phyloP scores from a whole-genome alignment of 441 rosid genomes.

The Daphne laureola region DNA sequence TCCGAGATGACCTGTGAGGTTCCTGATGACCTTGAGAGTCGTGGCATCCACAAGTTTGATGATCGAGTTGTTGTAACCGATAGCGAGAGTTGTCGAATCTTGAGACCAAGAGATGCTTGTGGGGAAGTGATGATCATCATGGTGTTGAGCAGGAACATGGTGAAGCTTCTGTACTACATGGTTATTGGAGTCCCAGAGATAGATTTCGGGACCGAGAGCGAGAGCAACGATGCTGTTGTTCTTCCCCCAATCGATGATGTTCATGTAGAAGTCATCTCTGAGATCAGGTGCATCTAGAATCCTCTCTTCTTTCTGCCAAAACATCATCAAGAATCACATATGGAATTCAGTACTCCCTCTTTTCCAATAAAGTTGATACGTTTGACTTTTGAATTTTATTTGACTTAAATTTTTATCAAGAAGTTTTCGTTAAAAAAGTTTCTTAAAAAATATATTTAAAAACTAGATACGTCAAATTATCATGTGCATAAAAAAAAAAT shows the following conservation, averaged over 20 bases:
- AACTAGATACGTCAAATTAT: no score
- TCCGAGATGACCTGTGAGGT: constrained; percentile 29
- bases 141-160: constrained; percentile 10
- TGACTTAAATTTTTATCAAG: no score
- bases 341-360: no score
- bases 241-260: constrained; percentile 44
- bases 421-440: no score
- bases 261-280: constrained; percentile 31
- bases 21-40: constrained; percentile 38
- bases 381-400: no score
- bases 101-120: constrained; percentile 41
- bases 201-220: constrained; percentile 27
- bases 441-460: no score
- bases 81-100: constrained; percentile 30
- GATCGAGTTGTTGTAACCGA: constrained; percentile 31
- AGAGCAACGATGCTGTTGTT: constrained; percentile 37
- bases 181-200: constrained; percentile 34
- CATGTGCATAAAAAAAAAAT: no score
- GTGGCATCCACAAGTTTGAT: constrained; percentile 43
- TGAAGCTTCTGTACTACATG: constrained; percentile 14
- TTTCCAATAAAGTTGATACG: no score
- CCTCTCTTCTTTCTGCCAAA: constrained; percentile 30
- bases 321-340: constrained; percentile 7
- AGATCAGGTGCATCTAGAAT: constrained; percentile 43
- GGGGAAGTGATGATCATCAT: constrained; percentile 23